These are phyloP conservation scores for Glycyrrhiza uralensis DNA, from an alignment of 306 rosid genomes.

Conservation along the genomic window DNA sequence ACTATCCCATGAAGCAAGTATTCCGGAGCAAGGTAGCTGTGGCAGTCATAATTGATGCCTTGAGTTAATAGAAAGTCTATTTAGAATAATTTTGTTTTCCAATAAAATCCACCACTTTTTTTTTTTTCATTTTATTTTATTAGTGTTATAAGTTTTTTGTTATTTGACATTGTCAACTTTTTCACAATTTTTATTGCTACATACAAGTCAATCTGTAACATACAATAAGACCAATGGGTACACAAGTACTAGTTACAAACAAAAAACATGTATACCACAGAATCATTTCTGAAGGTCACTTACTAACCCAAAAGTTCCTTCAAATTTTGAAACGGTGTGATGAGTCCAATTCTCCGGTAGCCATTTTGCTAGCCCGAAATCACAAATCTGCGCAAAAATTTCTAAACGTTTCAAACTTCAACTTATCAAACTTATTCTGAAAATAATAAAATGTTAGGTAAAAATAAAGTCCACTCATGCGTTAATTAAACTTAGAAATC, in stretches of 20 bases:
- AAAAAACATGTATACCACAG: not conserved
- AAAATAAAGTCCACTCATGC: not conserved
- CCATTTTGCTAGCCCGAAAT: constrained; percentile 94
- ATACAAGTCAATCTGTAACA: too few relatives aligned
- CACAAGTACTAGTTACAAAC: too few relatives aligned
- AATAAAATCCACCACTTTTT: too few relatives aligned
- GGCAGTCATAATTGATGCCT: not conserved
- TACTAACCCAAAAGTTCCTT: constrained; percentile 91
- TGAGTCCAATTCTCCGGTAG: constrained; percentile 91
- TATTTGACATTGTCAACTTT: too few relatives aligned
- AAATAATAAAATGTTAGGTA: not conserved
- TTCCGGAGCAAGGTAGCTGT: constrained; percentile 86
- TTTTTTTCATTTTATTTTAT: too few relatives aligned
- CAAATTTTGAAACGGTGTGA: constrained; percentile 62
- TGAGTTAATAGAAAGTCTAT: not conserved
- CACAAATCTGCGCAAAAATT: constrained; percentile 58
- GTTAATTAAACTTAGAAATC: not conserved
- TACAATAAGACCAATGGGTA: too few relatives aligned
- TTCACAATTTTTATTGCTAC: too few relatives aligned
- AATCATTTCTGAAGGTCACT: not conserved
- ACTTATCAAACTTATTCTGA: too few relatives aligned
- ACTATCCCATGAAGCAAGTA: constrained; percentile 83
- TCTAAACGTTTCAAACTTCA: not conserved
- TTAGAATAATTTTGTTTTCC: too few relatives aligned
- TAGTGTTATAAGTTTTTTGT: too few relatives aligned